Conservation (phyloP, 2,329 filamentous ascomycete species). For the Dothistroma pini region DNA sequence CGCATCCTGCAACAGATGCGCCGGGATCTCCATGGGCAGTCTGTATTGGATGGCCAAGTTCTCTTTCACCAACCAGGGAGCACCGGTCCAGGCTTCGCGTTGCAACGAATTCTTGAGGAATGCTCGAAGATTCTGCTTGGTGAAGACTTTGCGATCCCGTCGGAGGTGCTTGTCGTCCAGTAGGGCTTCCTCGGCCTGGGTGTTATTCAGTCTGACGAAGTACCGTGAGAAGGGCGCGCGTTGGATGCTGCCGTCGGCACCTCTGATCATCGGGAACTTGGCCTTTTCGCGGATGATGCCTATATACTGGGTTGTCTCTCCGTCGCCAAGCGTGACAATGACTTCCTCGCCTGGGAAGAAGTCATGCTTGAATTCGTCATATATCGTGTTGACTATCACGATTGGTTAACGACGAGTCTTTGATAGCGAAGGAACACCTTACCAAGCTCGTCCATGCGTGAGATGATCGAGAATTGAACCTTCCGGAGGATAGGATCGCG, state of each 20-base stretch:
- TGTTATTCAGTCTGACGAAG: constrained; percentile 68
- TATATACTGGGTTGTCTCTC: constrained; percentile 47
- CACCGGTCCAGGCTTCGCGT: constrained; percentile 89
- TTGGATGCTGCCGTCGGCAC: constrained; percentile 65
- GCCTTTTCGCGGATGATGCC: constrained; percentile 83
- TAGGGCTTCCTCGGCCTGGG: constrained; percentile 66
- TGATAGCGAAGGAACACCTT: constrained; percentile 26
- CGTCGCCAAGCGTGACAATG: constrained; percentile 65
- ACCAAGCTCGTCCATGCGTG: constrained; percentile 79
- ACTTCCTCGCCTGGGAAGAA: constrained; percentile 89
- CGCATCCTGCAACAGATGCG: constrained; percentile 75
- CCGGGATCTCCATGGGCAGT: constrained; percentile 81
- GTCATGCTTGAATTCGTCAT: constrained; percentile 70
- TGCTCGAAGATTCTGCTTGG: constrained; percentile 86
- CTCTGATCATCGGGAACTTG: constrained; percentile 59
- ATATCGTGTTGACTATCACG: constrained; percentile 53
- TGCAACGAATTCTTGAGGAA: constrained; percentile 96
- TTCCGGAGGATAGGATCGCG: constrained; percentile 86
- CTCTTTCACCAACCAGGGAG: constrained; percentile 90
- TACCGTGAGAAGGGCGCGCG: constrained; percentile 71
- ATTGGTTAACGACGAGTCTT: constrained; percentile 4
- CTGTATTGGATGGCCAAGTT: constrained; percentile 79
- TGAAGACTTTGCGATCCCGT: constrained; percentile 87
- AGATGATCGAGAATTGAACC: constrained; percentile 87
- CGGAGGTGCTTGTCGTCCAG: constrained; percentile 77